A percentile compares a stretch with the other conserved stretches of the same genome.
Evolutionary conservation across 2,329 filamentous ascomycete genomes (phyloP).

Genomic region (Didymella arachidicola): DNA sequence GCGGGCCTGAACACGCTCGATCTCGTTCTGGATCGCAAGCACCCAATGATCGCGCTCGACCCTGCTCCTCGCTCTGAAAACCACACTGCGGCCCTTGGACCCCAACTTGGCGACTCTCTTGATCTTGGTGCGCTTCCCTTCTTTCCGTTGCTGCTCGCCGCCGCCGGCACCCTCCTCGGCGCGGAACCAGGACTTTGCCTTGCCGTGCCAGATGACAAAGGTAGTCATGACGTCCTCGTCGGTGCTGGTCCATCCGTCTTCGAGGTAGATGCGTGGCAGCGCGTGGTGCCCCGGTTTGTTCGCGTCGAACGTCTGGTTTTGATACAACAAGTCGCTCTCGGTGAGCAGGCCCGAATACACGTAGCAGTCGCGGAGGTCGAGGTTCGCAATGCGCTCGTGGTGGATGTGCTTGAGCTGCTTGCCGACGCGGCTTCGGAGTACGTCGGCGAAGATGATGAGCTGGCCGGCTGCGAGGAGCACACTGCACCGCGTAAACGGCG

Average conservation of each 20-base stretch:
- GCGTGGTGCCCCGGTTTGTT: slow-evolving; percentile 67
- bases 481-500: slow-evolving; percentile 67
- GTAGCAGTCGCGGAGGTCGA: slow-evolving; percentile 70
- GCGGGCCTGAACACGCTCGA: slow-evolving; percentile 62
- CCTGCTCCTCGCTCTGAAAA: slow-evolving; percentile 70
- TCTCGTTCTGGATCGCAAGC: slow-evolving; percentile 69
- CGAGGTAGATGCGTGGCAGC: slow-evolving; percentile 66
- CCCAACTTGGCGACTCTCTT: slow-evolving; percentile 69
- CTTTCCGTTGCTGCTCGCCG: slow-evolving; percentile 40
- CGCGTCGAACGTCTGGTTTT: slow-evolving; percentile 69
- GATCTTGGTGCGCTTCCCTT: slow-evolving; percentile 59
- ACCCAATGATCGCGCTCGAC: slow-evolving; percentile 75
- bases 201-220: slow-evolving; percentile 71
- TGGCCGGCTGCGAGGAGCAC: slow-evolving; percentile 68
- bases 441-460: slow-evolving; percentile 68
- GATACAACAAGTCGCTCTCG: slow-evolving; percentile 68
- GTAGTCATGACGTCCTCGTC: slow-evolving; percentile 72
- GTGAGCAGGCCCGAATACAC: slow-evolving; percentile 70
- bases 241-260: slow-evolving; percentile 67
- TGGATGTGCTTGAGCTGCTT: slow-evolving; percentile 66
- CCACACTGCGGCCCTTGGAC: slow-evolving; percentile 66
- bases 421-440: slow-evolving; percentile 63
- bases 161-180: slow-evolving; percentile 46
- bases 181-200: slow-evolving; percentile 64
- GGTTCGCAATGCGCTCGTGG: slow-evolving; percentile 65